Evolutionary conservation across 2,329 filamentous ascomycete genomes (phyloP).

Genomic region (Tolypocladium ovalisporum): DNA sequence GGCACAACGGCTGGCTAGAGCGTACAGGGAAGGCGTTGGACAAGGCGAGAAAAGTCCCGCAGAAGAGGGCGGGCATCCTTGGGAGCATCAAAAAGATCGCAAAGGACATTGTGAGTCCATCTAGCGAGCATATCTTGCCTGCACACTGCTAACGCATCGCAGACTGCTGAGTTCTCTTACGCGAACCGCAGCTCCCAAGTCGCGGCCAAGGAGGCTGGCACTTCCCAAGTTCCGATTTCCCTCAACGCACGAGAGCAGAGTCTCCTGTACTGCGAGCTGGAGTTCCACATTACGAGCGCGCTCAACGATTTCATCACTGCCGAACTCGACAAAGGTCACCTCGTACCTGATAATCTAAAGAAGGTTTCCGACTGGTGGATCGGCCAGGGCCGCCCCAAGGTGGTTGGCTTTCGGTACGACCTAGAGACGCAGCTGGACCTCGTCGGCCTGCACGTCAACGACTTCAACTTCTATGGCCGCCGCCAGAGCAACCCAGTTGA

Average conservation of each 20-base stretch:
- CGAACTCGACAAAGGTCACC: conserved; percentile 44
- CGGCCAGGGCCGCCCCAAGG: conserved; percentile 39
- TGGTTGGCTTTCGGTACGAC: conserved; percentile 48
- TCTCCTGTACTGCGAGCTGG: conserved; percentile 48
- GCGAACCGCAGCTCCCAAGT: conserved; percentile 19
- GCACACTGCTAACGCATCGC: conserved; percentile 4
- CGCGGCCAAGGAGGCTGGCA: conserved; percentile 14
- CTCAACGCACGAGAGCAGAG: conserved; percentile 45
- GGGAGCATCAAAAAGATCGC: conserved; percentile 40
- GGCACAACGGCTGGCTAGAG: conserved; percentile 46
- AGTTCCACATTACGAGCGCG: conserved; percentile 40
- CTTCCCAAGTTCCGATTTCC: conserved; percentile 32
- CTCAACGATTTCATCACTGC: conserved; percentile 40
- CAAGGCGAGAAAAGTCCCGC: conserved; percentile 13
- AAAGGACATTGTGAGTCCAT: conserved; percentile 36
- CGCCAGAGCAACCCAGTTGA: conserved; percentile 29
- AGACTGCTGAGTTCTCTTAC: conserved; percentile 25
- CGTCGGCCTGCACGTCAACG: conserved; percentile 33
- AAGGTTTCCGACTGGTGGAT: conserved; percentile 40
- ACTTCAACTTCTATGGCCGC: conserved; percentile 44
- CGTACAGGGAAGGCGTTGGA: conserved; percentile 18
- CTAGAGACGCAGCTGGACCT: conserved; percentile 50
- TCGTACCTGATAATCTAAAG: conserved; percentile 39
- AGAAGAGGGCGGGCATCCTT: conserved; percentile 31
- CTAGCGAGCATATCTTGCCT: not conserved